Evolutionary conservation across 2,329 filamentous ascomycete species (phyloP).

Genomic region (Calonectria henricotiae): DNA sequence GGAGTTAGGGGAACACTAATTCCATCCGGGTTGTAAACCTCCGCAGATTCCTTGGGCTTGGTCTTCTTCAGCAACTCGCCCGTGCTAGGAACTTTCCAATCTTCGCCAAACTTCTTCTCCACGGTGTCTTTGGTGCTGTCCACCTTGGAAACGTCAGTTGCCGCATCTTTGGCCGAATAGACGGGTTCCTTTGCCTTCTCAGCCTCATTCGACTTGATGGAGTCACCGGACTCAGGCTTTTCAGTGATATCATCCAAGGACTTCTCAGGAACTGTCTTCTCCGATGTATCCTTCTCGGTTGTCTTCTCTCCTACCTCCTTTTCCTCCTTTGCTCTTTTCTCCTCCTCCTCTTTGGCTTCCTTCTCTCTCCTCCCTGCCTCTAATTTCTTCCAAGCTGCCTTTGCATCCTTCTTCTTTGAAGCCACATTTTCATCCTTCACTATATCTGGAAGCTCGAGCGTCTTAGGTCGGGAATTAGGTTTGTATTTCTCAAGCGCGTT

Average conservation of each 20-base stretch:
- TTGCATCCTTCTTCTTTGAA: slow-evolving; percentile 44
- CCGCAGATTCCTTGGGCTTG: slow-evolving; percentile 66
- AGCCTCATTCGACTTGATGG: slow-evolving; percentile 50
- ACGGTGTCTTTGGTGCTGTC: slow-evolving; percentile 28
- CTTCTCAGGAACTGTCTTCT: slow-evolving; percentile 37
- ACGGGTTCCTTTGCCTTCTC: slow-evolving; percentile 46
- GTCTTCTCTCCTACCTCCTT: slow-evolving; percentile 44
- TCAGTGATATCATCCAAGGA: slow-evolving; percentile 50
- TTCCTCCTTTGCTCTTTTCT: slow-evolving; percentile 22
- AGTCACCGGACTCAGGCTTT: slow-evolving; percentile 53
- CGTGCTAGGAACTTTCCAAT: slow-evolving; percentile 54
- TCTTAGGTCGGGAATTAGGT: slow-evolving; percentile 83
- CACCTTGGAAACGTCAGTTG: slow-evolving; percentile 52
- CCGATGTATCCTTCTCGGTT: slow-evolving; percentile 38
- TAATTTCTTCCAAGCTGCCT: slow-evolving; percentile 58
- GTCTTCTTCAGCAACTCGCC: slow-evolving; percentile 54
- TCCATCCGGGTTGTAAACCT: slow-evolving; percentile 82
- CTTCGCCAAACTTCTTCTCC: slow-evolving; percentile 51
- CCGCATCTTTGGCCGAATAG: slow-evolving; percentile 38
- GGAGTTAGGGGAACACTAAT: slow-evolving; percentile 83
- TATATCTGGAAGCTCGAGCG: slow-evolving; percentile 58
- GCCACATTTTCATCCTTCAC: slow-evolving; percentile 21
- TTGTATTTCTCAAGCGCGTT: slow-evolving; percentile 82
- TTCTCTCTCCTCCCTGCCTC: slow-evolving; percentile 38
- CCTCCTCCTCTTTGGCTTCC: slow-evolving; percentile 47